These are phyloP conservation scores for Anisodus acutangulus DNA, from an alignment of 257 asterid species.

Conservation along the genomic window DNA sequence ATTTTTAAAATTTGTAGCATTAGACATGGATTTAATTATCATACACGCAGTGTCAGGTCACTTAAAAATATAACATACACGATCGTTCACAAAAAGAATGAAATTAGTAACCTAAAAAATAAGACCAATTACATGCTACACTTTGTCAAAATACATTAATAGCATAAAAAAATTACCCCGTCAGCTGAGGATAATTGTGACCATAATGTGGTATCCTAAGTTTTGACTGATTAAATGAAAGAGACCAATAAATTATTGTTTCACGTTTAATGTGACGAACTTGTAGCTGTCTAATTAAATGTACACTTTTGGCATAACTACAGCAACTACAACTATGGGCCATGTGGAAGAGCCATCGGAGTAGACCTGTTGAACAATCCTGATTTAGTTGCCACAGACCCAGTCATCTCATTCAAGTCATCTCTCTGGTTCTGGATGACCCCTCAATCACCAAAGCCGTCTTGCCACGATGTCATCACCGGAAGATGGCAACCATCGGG, in stretches of 20 bases:
- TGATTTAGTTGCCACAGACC: constrained; percentile 37
- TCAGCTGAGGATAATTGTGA: neutral
- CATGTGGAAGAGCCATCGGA: constrained; percentile 41
- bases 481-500: constrained; percentile 41
- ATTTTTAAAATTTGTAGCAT: too few species aligned
- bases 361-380: constrained; percentile 38
- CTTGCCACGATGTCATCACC: constrained; percentile 43
- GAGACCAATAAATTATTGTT: neutral
- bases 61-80: too few species aligned
- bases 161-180: too few species aligned
- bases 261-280: neutral
- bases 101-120: too few species aligned
- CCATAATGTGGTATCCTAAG: too few species aligned
- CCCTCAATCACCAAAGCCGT: constrained; percentile 43
- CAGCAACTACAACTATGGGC: constrained; percentile 48
- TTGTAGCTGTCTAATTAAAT: neutral
- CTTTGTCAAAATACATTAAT: too few species aligned
- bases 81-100: too few species aligned
- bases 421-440: constrained; percentile 53
- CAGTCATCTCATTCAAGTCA: constrained; percentile 42
- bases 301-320: neutral
- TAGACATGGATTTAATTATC: too few species aligned
- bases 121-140: too few species aligned
- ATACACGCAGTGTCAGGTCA: too few species aligned
- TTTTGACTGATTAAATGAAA: neutral